Evolutionary conservation across 2,329 filamentous ascomycete genomes (phyloP).

Genomic region (Aspergillus piperis): DNA sequence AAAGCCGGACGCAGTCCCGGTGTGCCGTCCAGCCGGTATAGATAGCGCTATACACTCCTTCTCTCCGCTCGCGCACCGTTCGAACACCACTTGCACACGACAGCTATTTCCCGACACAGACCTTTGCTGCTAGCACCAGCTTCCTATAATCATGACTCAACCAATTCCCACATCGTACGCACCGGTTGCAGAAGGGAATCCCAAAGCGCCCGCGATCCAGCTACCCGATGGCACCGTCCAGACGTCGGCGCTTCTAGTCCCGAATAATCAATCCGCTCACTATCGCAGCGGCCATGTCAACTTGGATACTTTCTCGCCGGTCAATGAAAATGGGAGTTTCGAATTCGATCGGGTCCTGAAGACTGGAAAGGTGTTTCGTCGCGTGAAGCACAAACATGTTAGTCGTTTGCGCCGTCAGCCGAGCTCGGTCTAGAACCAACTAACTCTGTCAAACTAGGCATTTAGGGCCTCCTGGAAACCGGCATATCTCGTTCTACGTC

Average conservation of each 20-base stretch:
- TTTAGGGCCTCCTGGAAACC: conserved; percentile 79
- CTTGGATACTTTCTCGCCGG: conserved; percentile 73
- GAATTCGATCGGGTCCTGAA: conserved; percentile 94
- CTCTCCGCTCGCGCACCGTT: background rate
- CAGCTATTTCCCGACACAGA: background rate
- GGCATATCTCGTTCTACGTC: conserved; percentile 84
- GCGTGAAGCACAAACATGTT: conserved; percentile 93
- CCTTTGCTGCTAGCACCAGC: background rate
- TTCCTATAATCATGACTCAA: conserved; percentile 26
- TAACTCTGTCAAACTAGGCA: conserved; percentile 27
- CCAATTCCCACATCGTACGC: conserved; percentile 22
- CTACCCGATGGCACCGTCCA: conserved; percentile 29
- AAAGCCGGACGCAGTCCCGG: background rate
- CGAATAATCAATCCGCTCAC: conserved; percentile 19
- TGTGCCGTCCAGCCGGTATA: background rate
- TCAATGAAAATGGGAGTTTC: conserved; percentile 94
- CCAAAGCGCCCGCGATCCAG: conserved; percentile 29
- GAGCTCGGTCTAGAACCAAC: conserved; percentile 15
- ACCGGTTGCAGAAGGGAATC: conserved; percentile 26
- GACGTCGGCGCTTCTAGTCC: conserved; percentile 25
- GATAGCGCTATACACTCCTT: conserved; percentile 2
- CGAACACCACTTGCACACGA: background rate
- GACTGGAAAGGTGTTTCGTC: conserved; percentile 79
- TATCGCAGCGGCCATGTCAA: conserved; percentile 52
- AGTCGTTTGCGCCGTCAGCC: conserved; percentile 15